Evolutionary conservation across 78 protist genomes (phyloP).

Genomic region (Dictyostelium citrinum): DNA sequence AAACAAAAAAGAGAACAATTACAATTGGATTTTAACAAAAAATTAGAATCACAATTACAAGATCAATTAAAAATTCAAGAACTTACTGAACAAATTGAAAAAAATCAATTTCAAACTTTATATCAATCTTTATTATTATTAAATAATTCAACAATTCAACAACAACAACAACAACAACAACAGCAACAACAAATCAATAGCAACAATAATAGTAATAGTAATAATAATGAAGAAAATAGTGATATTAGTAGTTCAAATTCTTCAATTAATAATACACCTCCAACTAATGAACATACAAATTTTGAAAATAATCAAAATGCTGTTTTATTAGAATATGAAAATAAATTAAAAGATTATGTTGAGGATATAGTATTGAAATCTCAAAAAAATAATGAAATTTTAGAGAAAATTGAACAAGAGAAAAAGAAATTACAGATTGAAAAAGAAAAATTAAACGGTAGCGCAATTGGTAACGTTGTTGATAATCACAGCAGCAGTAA

Average conservation of each 20-base stretch:
- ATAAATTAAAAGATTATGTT: conserved; percentile 9
- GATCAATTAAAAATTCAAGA: not conserved
- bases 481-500: not conserved
- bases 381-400: not conserved
- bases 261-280: not conserved
- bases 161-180: not conserved
- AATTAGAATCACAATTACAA: not conserved
- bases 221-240: not conserved
- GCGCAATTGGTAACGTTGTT: not conserved
- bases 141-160: not conserved
- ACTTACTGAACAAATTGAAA: not conserved
- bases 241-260: not conserved
- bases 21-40: not conserved
- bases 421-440: conserved; percentile 11
- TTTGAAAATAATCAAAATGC: not conserved
- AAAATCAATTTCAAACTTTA: not conserved
- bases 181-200: not conserved
- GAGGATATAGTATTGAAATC: not conserved
- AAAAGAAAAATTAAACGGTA: not conserved
- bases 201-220: not conserved
- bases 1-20: not conserved
- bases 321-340: not conserved
- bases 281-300: not conserved
- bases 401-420: conserved; percentile 11
- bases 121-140: not conserved